phyloP scores from a whole-genome alignment of 129 eudicot genomes.

The Helianthus tuberosus region DNA sequence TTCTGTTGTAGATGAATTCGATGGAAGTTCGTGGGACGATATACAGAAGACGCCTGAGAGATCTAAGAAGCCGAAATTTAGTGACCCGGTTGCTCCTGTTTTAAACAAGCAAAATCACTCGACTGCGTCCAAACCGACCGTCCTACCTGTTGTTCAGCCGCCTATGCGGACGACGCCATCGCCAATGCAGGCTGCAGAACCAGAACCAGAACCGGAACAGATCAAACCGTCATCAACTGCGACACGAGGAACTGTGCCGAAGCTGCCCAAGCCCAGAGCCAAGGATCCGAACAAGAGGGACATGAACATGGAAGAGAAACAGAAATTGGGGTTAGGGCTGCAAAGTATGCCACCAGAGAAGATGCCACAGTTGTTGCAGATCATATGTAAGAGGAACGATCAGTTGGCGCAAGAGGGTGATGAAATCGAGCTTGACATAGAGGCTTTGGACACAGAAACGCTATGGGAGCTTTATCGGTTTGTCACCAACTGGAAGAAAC shows the following conservation, averaged over 20 bases:
- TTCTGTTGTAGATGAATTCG: slow-evolving; percentile 49
- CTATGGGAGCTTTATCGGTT: slow-evolving; percentile 95
- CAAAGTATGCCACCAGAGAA: slow-evolving; percentile 87
- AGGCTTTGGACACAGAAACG: slow-evolving; percentile 80
- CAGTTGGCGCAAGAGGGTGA: slow-evolving; percentile 85
- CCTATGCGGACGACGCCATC: slow-evolving; percentile 57
- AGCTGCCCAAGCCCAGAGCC: slow-evolving; percentile 86
- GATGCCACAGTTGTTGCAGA: slow-evolving; percentile 90
- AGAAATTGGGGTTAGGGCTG: slow-evolving; percentile 71
- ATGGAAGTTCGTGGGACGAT: slow-evolving; percentile 40
- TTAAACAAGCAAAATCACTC: slow-evolving; percentile 55
- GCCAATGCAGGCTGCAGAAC: slow-evolving; percentile 52
- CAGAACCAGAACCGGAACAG: slow-evolving; percentile 25
- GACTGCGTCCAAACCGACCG: slow-evolving; percentile 18
- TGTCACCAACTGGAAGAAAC: slow-evolving; percentile 90
- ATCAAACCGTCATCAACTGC: slow-evolving; percentile 31
- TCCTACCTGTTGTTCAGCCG: slow-evolving; percentile 37
- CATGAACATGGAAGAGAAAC: slow-evolving; percentile 38
- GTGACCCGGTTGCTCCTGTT: slow-evolving; percentile 25
- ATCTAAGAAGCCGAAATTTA: slow-evolving; percentile 47
- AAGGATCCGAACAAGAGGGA: slow-evolving; percentile 84
- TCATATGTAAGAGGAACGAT: slow-evolving; percentile 71
- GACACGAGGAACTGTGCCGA: slow-evolving; percentile 30
- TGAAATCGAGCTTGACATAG: slow-evolving; percentile 95
- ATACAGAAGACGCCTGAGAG: slow-evolving; percentile 10